Evolutionary conservation across 176 grass and related monocot species (phyloP).

Genomic region (Oryza glaberrima): DNA sequence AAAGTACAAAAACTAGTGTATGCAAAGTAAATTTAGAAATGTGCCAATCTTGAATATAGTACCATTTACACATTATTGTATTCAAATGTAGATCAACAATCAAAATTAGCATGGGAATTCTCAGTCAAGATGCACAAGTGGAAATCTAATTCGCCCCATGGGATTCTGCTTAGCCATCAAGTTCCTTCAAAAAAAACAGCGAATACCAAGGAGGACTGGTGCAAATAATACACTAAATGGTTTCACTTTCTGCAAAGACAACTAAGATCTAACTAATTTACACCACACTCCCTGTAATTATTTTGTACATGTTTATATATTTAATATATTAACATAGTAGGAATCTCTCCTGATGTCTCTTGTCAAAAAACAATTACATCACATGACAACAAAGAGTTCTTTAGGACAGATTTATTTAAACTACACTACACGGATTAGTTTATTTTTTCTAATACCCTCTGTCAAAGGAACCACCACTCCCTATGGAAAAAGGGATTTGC

Average conservation of each 20-base stretch:
- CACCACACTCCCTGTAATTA: no score
- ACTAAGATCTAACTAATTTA: neutral
- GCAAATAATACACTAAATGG: neutral
- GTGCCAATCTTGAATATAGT: neutral
- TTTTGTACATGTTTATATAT: no score
- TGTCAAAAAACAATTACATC: neutral
- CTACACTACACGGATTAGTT: neutral
- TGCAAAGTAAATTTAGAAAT: neutral
- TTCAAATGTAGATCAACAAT: neutral
- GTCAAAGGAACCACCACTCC: neutral
- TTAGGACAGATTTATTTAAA: slow-evolving; percentile 1
- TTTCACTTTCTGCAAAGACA: neutral
- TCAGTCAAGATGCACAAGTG: neutral
- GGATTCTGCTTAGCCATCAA: neutral
- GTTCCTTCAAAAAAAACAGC: neutral
- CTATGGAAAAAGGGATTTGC: neutral
- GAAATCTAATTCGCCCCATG: neutral
- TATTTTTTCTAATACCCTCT: neutral
- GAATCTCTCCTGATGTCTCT: no score
- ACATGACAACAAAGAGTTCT: neutral
- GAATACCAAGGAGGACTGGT: neutral
- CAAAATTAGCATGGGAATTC: slow-evolving; percentile 9
- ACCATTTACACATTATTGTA: neutral
- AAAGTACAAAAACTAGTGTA: neutral
- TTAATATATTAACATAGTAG: no score